A percentile compares a stretch with the other conserved stretches of the same genome.
These are phyloP conservation scores for Cucurbita argyrosperma DNA, from an alignment of 306 rosid species.

Conservation along the genomic window DNA sequence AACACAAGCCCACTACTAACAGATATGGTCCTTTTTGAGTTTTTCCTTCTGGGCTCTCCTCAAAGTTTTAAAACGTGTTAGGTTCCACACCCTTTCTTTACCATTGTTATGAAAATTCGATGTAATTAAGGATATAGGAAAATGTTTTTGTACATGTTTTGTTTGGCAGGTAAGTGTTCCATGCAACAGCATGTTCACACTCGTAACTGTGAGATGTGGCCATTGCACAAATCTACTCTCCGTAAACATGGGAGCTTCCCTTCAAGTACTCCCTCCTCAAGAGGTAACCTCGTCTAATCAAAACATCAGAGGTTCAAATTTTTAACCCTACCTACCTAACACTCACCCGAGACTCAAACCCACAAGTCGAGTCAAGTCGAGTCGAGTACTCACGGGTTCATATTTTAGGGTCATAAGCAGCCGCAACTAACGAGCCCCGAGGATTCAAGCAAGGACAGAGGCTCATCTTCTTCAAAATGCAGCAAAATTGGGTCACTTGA, in stretches of 20 bases:
- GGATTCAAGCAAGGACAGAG: constrained; percentile 39
- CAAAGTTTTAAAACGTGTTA: too few relatives aligned
- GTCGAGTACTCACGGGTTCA: neutral
- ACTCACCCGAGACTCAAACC: too few relatives aligned
- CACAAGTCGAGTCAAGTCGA: too few relatives aligned
- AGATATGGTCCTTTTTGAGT: too few relatives aligned
- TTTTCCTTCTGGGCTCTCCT: too few relatives aligned
- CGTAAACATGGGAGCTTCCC: constrained; percentile 54
- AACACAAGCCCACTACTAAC: too few relatives aligned
- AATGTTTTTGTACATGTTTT: neutral
- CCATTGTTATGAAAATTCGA: neutral
- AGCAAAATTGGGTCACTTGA: constrained; percentile 31
- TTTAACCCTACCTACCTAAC: too few relatives aligned
- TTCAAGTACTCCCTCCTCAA: constrained; percentile 45
- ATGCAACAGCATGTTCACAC: constrained; percentile 40
- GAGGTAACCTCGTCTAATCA: neutral
- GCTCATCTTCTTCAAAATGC: constrained; percentile 58
- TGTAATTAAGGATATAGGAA: neutral
- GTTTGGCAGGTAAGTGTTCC: constrained; percentile 84
- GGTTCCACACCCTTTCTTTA: neutral
- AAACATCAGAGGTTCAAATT: too few relatives aligned
- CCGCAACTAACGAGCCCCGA: constrained; percentile 34
- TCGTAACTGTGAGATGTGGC: constrained; percentile 93
- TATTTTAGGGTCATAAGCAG: constrained; percentile 29
- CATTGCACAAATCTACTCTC: constrained; percentile 85